phyloP scores from a whole-genome alignment of 75 land plant species.

The Larix kaempferi region DNA sequence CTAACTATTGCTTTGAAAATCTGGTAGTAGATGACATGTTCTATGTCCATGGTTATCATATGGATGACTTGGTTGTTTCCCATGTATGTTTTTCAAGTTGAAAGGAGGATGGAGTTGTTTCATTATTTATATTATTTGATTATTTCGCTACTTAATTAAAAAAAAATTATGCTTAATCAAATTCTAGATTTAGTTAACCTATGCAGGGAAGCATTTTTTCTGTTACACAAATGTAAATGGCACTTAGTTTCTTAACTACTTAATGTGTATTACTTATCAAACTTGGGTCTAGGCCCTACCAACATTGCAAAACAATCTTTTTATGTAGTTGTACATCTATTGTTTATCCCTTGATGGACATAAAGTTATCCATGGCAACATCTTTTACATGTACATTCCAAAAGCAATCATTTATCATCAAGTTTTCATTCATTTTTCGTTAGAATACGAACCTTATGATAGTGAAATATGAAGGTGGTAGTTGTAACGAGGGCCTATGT shows the following conservation, averaged over 20 bases:
- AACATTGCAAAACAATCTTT: too few species aligned
- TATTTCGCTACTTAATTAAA: not conserved
- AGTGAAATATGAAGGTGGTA: too few species aligned
- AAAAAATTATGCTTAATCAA: not conserved
- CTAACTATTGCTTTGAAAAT: conserved; percentile 50
- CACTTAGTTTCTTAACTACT: not conserved
- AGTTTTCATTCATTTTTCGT: too few species aligned
- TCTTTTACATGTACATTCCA: too few species aligned
- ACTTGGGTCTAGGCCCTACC: not conserved
- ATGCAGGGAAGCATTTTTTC: not conserved
- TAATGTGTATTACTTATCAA: not conserved
- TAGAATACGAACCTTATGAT: too few species aligned
- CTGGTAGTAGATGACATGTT: conserved; percentile 60
- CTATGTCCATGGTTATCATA: conserved; percentile 72
- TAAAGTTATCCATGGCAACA: too few species aligned
- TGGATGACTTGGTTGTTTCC: conserved; percentile 76
- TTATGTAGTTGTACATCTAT: too few species aligned
- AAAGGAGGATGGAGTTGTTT: not conserved
- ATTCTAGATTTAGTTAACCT: not conserved
- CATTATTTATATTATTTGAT: not conserved
- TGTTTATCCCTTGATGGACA: too few species aligned
- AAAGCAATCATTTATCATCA: too few species aligned
- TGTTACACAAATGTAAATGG: not conserved
- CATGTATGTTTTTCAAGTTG: conserved; percentile 50
- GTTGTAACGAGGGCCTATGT: too few species aligned